A percentile compares a stretch with the other conserved stretches of the same genome.
Conservation (phyloP, 148 eudicot genomes). For the Chenopodium album region DNA sequence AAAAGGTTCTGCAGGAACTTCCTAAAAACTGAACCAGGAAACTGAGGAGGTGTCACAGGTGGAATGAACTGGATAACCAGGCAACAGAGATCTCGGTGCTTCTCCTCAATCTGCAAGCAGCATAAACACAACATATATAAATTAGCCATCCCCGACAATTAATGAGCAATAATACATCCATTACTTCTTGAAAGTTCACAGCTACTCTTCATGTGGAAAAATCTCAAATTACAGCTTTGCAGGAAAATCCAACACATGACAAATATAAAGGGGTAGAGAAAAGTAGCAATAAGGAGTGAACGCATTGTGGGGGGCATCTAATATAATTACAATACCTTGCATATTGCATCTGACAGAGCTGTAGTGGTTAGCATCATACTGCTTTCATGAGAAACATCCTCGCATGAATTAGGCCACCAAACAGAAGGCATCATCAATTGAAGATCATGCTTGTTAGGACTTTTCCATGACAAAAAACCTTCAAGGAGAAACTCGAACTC, state of each 20-base stretch:
- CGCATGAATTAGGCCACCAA: conserved; percentile 92
- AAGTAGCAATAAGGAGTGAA: not conserved
- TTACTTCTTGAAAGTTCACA: not conserved
- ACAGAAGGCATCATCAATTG: conserved; percentile 80
- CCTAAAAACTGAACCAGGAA: conserved; percentile 89
- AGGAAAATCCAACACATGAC: not conserved
- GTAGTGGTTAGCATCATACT: conserved; percentile 80
- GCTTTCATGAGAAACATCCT: conserved; percentile 71
- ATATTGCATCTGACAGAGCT: conserved; percentile 70
- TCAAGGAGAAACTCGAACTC: conserved; percentile 83
- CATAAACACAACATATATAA: not conserved
- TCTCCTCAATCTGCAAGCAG: conserved; percentile 84
- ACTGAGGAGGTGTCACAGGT: conserved; percentile 73
- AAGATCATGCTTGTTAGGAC: conserved; percentile 84
- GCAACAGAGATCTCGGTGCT: conserved; percentile 86
- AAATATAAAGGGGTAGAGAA: not conserved
- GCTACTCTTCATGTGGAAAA: not conserved
- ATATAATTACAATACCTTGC: conserved; percentile 46
- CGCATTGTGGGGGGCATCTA: not conserved
- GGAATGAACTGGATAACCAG: conserved; percentile 84
- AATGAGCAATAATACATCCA: not conserved
- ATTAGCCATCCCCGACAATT: not conserved
- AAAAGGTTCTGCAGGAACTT: conserved; percentile 76
- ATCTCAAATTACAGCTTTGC: not conserved
- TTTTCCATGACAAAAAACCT: conserved; percentile 81